Base-by-base conservation (phyloP, 2,329 filamentous ascomycete genomes). In the Botrytis pseudocinerea region DNA sequence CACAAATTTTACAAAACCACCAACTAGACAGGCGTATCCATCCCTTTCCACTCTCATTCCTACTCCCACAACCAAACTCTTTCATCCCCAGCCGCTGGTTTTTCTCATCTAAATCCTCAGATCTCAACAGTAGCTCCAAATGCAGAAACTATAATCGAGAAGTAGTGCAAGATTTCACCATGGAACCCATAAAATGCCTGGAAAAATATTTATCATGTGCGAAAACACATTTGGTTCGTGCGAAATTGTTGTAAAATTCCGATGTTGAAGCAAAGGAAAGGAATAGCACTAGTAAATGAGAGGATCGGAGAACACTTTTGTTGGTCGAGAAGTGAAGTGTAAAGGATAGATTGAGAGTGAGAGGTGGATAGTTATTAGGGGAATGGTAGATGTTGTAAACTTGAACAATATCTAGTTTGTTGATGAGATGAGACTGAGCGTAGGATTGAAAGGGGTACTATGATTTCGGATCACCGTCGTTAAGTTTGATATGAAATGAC, bases 21-120 rank as follows among this genome's bases (percentile, higher is more conserved):
- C 46, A 14, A 51, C 42, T 25, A 71, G 69, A 71, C 59, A 63
- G 57, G 69, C 25, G 59, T 71, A 28, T 71, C 59, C 14, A n/a
- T 64, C 2, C 54, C 25, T 16, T 44, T 20, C 6, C 42, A 2
- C 16, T 44, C 16, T 20, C 42, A 14, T 44, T 12, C 20, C 16
- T 14, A 44, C 18, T 63, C 57, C 44, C 69, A 59, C 20, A 40
- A 40, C 38, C 69, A 14, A 63, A 22, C 2, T 38, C 57, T 3
- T 63, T 63, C 28, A 28, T 40, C 20, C 69, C 69, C 7, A 28
- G 40, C 18, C 59, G 69, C 8, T 71, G 59, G 59, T 14, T 71
- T 2, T 44, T 44, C 1, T 9, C 38, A 40, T 42, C 69, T 6
- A 38, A 18, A 12, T 40, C 25, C 8, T 10, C 28, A 22, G 38